Percentiles rank a stretch among this genome's conserved stretches.
phyloP scores from a whole-genome alignment of 2,329 filamentous ascomycete species.

The Fusarium praegraminearum region DNA sequence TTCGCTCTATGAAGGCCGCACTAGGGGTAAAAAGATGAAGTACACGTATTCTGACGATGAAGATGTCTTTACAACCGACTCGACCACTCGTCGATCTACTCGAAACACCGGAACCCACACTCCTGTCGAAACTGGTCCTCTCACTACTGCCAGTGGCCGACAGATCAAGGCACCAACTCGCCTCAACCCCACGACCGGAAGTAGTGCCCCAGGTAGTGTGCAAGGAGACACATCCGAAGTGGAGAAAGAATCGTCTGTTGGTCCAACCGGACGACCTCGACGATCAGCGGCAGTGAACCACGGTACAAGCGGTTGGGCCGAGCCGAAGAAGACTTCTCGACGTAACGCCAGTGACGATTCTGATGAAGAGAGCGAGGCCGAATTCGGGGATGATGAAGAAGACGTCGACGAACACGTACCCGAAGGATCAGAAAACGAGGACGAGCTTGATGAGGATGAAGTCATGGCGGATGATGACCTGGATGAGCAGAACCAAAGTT shows the following conservation, averaged over 20 bases:
- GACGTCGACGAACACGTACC: constrained; percentile 76
- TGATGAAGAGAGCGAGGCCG: constrained; percentile 79
- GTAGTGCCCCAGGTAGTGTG: constrained; percentile 61
- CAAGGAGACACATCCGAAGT: constrained; percentile 59
- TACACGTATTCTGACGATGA: constrained; percentile 97
- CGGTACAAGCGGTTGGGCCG: constrained; percentile 62
- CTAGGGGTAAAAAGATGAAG: constrained; percentile 93
- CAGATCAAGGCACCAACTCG: constrained; percentile 79
- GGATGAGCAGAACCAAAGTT: constrained; percentile 65
- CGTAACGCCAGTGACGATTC: constrained; percentile 63
- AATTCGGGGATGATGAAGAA: constrained; percentile 80
- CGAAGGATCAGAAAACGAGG: constrained; percentile 69
- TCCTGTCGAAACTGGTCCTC: constrained; percentile 73
- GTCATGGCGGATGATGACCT: constrained; percentile 67
- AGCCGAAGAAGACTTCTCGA: constrained; percentile 50
- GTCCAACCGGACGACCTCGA: constrained; percentile 62
- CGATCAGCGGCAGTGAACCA: constrained; percentile 64
- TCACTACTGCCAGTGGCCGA: constrained; percentile 86
- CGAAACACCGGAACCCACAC: constrained; percentile 81
- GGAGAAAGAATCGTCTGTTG: constrained; percentile 56
- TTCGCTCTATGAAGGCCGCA: constrained; percentile 95
- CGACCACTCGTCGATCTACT: constrained; percentile 73
- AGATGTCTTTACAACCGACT: constrained; percentile 75
- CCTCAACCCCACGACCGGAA: constrained; percentile 70
- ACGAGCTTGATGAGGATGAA: constrained; percentile 69